A percentile compares a stretch with the other conserved stretches of the same genome.
Conservation (phyloP, 2,329 filamentous ascomycete species). For the Colletotrichum cereale region DNA sequence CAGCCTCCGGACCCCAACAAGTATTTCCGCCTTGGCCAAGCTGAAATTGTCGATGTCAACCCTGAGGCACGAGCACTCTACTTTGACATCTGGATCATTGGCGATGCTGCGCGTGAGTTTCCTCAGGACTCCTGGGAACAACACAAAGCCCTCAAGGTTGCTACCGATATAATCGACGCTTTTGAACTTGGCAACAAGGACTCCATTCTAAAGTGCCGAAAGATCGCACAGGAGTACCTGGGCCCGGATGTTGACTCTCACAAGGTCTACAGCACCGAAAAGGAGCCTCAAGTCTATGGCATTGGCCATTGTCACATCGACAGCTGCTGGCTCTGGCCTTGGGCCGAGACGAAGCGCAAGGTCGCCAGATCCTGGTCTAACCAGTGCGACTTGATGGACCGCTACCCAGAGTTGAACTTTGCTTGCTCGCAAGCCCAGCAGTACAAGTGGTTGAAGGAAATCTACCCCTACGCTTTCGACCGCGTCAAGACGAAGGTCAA, state of each 20-base stretch:
- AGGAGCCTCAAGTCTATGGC: slow-evolving; percentile 82
- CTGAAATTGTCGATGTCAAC: slow-evolving; percentile 91
- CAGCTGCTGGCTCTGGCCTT: slow-evolving; percentile 98
- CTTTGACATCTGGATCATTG: slow-evolving; percentile 97
- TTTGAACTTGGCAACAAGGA: slow-evolving; percentile 86
- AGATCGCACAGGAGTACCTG: slow-evolving; percentile 86
- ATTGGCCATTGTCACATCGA: slow-evolving; percentile 99
- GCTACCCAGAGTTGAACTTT: slow-evolving; percentile 94
- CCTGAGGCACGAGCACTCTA: slow-evolving; percentile 84
- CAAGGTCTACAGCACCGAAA: slow-evolving; percentile 83
- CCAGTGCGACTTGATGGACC: slow-evolving; percentile 94
- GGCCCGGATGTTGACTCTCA: slow-evolving; percentile 85
- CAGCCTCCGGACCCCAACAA: slow-evolving; percentile 90
- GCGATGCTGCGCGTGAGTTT: slow-evolving; percentile 92
- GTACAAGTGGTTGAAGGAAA: slow-evolving; percentile 94
- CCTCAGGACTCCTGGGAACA: slow-evolving; percentile 89
- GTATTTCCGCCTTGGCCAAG: slow-evolving; percentile 80
- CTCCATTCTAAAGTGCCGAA: slow-evolving; percentile 82
- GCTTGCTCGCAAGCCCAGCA: slow-evolving; percentile 95
- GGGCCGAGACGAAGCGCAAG: slow-evolving; percentile 97
- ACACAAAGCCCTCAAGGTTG: slow-evolving; percentile 85
- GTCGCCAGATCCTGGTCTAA: slow-evolving; percentile 96
- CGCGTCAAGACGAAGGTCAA: slow-evolving; percentile 93
- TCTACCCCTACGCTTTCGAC: slow-evolving; percentile 90
- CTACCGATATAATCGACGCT: slow-evolving; percentile 89